Evolutionary conservation across 2,329 filamentous ascomycete genomes (phyloP), one percentile per base, ranked within the genome.

Genomic region (Microdochium paspali): DNA sequence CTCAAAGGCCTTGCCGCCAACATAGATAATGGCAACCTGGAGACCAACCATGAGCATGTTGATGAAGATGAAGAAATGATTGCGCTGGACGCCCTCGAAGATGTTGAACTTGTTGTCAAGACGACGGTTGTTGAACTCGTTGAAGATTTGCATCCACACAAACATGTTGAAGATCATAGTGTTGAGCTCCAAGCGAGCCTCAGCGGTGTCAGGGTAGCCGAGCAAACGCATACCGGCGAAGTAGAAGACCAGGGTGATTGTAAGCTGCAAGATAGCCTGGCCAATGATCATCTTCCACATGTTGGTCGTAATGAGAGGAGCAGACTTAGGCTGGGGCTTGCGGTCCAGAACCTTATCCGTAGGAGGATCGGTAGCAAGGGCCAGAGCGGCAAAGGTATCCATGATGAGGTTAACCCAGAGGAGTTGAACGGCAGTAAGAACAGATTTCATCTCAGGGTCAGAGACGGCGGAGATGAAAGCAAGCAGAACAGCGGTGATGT

Each of bases 91-190:
- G 9, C 77, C 77, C 54, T 80, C 73, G 46, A 82, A 74, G 35
- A 82, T 73, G 54, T 82, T 82, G 64, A 82, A 72, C 50, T 73
- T 72, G 62, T 82, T 82, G 56, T 82, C 79, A 0, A 82, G 67
- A 32, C 79, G 77, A 25, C 80, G 73, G 58, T 79, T 80, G 63
- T 84, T 84, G 66, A 82, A 76, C 61, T 82, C 73, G 61, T 85
- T 85, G 67, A 85, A 85, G 51, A 85, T 83, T 56, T 85, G 82
- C 72, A 85, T 79, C 80, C 81, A 85, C 2, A 85, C 82, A 55
- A 83, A 85, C 0, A 76, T 80, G 62, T 85, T 85, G 67, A 85
- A 85, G 44, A 85, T 75, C 49, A 84, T 69, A 1, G 80, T 82
- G 52, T 78, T 69, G 28, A 82, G 66, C 53, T 76, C 60, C 5